Evolutionary conservation across 345 rosid species (phyloP), one percentile per base, ranked within the genome.

Genomic region (Brassica incana): DNA sequence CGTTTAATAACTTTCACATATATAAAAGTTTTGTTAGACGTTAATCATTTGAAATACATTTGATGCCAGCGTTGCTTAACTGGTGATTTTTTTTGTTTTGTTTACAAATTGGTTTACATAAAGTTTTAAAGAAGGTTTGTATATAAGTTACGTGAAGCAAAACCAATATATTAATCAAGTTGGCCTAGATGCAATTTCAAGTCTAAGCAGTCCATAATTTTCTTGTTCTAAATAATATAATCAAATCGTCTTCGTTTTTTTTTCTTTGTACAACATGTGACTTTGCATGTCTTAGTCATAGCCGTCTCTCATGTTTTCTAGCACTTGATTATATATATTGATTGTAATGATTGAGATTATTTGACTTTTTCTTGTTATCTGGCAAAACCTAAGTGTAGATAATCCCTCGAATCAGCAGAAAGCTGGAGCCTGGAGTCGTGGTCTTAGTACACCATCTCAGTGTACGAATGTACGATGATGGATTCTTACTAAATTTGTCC

Each of bases 41-140:
- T 72, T 25, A 72, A 60, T 72, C 67, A 72, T 60, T 38, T 58
- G 52, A 9, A 71, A 12, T 33, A 71, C 8, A 50, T 12, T 33
- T 71, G 23, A 52, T 70, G 48, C 56, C 27, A 69, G 58, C 43
- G 61, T 48, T 54, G 64, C 12, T 54, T 5, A 70, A 16, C 5
- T 52, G 43, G 3, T 54, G 64, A 33, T 71, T 27, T 29, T 70
- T 16, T 6, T 32, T 30, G 5, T 16, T 2, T 27, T 69, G 4
- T 69, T 52, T 30, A 16, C 63, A 70, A 54, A 9, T 30, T 30
- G 48, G 30, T 16, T 32, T 64, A 7, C 67, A 25, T 50, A 50
- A n/a, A 50, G n/a, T 18, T 52, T 52, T 2, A 52, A 15, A 15
- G 15, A 52, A 5, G n/a, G n/a, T 5, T 52, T 52, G 5, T 52